phyloP scores from a whole-genome alignment of 305 asterid genomes.

The Ajuga reptans region DNA sequence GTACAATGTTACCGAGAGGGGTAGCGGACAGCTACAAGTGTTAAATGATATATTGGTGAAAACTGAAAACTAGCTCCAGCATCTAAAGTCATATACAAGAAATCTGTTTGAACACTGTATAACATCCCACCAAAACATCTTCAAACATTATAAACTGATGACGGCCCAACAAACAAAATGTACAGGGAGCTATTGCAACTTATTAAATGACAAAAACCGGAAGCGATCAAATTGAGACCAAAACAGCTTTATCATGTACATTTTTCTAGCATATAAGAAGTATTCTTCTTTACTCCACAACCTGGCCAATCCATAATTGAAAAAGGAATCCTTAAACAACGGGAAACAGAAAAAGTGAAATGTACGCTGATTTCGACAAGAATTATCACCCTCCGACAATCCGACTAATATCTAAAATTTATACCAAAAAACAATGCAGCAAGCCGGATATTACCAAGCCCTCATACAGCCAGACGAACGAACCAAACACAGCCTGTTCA shows the following conservation, averaged over 20 bases:
- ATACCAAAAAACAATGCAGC: not conserved
- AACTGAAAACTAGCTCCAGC: not conserved
- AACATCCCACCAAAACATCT: not conserved
- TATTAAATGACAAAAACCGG: not conserved
- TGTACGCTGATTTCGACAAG: not conserved
- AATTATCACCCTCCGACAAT: not conserved
- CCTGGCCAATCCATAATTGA: not conserved
- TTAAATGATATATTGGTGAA: not conserved
- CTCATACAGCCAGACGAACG: not conserved
- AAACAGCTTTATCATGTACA: not conserved
- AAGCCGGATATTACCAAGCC: not conserved
- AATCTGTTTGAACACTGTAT: not conserved
- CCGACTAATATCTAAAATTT: not conserved
- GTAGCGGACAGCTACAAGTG: not conserved
- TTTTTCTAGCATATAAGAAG: not conserved
- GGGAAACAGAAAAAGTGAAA: not conserved
- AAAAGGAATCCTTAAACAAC: not conserved
- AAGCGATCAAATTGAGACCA: not conserved
- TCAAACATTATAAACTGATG: not conserved
- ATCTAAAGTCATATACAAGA: not conserved
- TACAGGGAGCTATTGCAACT: not conserved
- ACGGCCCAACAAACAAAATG: not conserved
- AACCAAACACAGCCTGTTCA: not conserved
- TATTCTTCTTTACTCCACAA: not conserved
- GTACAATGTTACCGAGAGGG: not conserved